These are phyloP conservation scores for Nissolia schottii DNA, from an alignment of 306 rosid species.

Conservation along the genomic window DNA sequence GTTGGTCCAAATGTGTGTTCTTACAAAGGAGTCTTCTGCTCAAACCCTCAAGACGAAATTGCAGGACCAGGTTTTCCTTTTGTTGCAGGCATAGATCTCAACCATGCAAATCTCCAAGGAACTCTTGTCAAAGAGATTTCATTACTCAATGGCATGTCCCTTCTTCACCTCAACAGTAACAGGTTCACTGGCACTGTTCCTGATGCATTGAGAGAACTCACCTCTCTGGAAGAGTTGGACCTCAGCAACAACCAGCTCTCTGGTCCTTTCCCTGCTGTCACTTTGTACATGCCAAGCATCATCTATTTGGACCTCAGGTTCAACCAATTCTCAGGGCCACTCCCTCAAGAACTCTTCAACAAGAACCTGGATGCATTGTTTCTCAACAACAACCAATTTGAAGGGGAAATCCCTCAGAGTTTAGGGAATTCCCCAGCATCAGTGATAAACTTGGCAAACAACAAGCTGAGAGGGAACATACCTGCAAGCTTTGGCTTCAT, in stretches of 20 bases:
- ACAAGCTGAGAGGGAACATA: constrained; percentile 63
- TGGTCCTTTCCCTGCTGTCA: constrained; percentile 64
- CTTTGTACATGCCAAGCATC: constrained; percentile 60
- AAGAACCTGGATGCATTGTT: constrained; percentile 78
- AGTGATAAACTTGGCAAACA: constrained; percentile 83
- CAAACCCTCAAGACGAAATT: constrained; percentile 37
- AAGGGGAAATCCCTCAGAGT: constrained; percentile 76
- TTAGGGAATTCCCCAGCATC: constrained; percentile 92
- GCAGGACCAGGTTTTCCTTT: constrained; percentile 32
- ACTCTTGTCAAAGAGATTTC: constrained; percentile 72
- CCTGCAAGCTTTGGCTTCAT: constrained; percentile 83
- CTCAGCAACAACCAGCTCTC: constrained; percentile 85
- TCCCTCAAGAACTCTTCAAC: constrained; percentile 70
- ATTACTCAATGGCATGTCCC: constrained; percentile 63
- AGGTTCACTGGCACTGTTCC: constrained; percentile 73
- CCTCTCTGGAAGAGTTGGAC: constrained; percentile 69
- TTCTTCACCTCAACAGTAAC: constrained; percentile 83
- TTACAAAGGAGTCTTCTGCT: constrained; percentile 85
- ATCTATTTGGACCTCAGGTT: constrained; percentile 87
- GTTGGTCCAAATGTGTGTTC: constrained; percentile 78
- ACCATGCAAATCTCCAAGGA: constrained; percentile 88
- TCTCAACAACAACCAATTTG: constrained; percentile 77
- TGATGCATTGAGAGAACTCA: constrained; percentile 54
- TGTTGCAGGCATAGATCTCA: constrained; percentile 88
- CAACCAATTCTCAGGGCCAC: constrained; percentile 66